A percentile compares a stretch with the other conserved stretches of the same genome.
Evolutionary conservation across 2,329 filamentous ascomycete genomes (phyloP).

Genomic region (Colletotrichum graminicola): DNA sequence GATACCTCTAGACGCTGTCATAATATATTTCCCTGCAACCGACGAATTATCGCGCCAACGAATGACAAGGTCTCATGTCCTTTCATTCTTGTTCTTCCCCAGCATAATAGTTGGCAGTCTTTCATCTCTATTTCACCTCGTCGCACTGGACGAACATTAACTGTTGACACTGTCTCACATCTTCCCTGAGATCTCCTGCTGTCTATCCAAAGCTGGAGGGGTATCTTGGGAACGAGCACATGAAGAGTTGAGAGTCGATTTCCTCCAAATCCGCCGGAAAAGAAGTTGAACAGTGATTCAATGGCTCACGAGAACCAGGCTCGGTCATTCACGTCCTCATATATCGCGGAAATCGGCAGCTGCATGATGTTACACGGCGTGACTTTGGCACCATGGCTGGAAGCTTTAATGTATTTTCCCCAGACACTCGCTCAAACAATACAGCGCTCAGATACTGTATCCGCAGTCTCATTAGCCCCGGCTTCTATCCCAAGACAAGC

Average conservation of each 20-base stretch:
- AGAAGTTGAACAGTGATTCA: not conserved
- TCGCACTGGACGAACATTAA: not conserved
- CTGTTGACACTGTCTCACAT: not conserved
- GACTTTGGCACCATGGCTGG: not conserved
- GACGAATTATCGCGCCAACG: not conserved
- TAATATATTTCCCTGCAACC: no score
- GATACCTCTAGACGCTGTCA: not conserved
- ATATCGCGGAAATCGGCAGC: no score
- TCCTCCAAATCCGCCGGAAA: not conserved
- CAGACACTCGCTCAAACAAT: not conserved
- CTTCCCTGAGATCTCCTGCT: not conserved
- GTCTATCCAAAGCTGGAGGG: not conserved
- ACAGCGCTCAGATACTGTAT: constrained; percentile 44
- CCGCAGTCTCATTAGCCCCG: constrained; percentile 61
- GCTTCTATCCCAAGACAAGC: constrained; percentile 63
- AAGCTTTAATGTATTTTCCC: no score
- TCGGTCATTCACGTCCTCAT: not conserved
- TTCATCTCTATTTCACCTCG: not conserved
- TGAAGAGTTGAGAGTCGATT: not conserved
- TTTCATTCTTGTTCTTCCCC: not conserved
- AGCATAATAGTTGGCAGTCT: not conserved
- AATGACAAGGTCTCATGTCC: not conserved
- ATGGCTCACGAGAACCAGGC: constrained; percentile 1
- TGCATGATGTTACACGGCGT: not conserved
- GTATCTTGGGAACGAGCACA: not conserved